Evolutionary conservation across 78 protist genomes (phyloP), one percentile per base, ranked within the genome.

Genomic region (Anaeramoeba flamelloides): DNA sequence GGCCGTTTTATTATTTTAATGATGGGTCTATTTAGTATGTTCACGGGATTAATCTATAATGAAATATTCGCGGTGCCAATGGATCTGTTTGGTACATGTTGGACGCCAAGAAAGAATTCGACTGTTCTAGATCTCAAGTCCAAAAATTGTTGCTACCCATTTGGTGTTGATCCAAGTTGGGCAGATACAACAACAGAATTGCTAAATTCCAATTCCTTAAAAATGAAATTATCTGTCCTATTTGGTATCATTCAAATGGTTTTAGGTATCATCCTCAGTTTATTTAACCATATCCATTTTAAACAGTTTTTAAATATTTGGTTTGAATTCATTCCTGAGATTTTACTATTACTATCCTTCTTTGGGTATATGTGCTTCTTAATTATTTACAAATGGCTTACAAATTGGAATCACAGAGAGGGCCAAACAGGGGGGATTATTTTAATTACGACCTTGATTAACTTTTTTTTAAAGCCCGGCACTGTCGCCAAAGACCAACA

Each of bases 221-320:
- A 98, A 87, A 98, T 98, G 99, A 98, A 98, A 89, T 12, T 92
- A 34, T 85, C 98, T 39, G 86, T 98, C 36, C 34, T 98, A 30
- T 30, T 92, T 37, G 99, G 99, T 36, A 94, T 98, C 40, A 12
- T 79, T 40, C 98, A 53, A 84, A 97, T 98, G 99, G 0, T 82
- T 40, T 38, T 92, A 34, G 99, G 99, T 95, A 97, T 86, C 78
- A 83, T 78, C 64, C 91, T 53, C 81, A 93, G 83, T 88, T 78
- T 84, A 30, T 41, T 87, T 79, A 96, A 97, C 85, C 78, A 83
- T 77, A 69, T 93, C 41, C 83, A 93, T 82, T 88, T 78, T 84
- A 53, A 53, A 53, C 8, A 53, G 69, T 53, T 8, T 8, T 26
- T 53, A 8, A 53, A 53, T 53, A 17, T 53, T 53, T 76, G 80